Percentiles rank a stretch among this genome's conserved stretches.
Evolutionary conservation across 148 eudicot species (phyloP).

Genomic region (Rhododendron vialii): DNA sequence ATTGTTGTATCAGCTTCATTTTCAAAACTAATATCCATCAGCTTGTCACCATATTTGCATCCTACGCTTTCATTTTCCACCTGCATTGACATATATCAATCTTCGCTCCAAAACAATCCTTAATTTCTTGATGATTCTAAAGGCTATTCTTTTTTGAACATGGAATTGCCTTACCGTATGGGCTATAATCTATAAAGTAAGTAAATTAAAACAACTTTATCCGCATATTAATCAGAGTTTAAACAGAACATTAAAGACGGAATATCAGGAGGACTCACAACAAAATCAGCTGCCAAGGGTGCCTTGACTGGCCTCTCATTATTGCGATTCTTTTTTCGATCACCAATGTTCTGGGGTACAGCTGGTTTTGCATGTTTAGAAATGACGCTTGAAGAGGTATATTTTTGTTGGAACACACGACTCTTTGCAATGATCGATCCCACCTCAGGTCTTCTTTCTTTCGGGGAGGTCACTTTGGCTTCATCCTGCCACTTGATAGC

Average conservation of each 20-base stretch:
- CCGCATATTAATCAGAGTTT: neutral
- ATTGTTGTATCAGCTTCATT: constrained; percentile 9
- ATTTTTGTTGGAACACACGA: constrained; percentile 14
- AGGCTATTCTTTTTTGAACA: neutral
- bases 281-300: constrained; percentile 9
- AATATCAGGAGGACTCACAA: constrained; percentile 27
- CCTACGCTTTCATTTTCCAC: constrained; percentile 25
- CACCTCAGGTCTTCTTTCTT: constrained; percentile 24
- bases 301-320: constrained; percentile 15
- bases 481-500: constrained; percentile 20
- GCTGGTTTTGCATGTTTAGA: constrained; percentile 8
- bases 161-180: neutral
- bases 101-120: neutral
- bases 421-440: constrained; percentile 22
- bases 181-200: neutral
- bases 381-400: constrained; percentile 9
- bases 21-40: constrained; percentile 10
- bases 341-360: constrained; percentile 15
- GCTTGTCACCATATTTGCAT: constrained; percentile 20
- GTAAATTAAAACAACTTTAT: neutral
- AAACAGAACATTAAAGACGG: neutral
- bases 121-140: neutral
- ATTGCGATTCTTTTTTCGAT: constrained; percentile 24
- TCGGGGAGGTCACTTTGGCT: constrained; percentile 17
- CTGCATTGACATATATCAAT: constrained; percentile 26